Evolutionary conservation across 2,329 filamentous ascomycete genomes (phyloP).

Genomic region (Xylariales sp.): DNA sequence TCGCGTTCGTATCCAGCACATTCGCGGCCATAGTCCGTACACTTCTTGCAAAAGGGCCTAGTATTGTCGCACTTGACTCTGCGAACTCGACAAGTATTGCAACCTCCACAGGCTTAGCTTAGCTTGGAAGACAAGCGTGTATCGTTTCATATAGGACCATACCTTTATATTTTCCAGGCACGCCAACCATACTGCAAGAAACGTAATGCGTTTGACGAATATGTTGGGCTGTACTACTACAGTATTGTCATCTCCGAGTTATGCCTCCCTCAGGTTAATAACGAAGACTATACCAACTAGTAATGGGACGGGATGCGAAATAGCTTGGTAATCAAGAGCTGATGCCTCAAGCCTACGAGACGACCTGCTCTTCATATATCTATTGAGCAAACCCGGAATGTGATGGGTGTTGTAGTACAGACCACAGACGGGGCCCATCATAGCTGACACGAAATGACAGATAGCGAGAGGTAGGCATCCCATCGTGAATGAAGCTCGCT

Average conservation of each 20-base stretch:
- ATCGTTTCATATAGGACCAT: constrained; percentile 16
- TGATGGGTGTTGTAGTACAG: constrained; percentile 23
- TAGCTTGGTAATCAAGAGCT: constrained; percentile 18
- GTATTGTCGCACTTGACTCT: constrained; percentile 66
- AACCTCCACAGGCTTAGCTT: constrained; percentile 51
- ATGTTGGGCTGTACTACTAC: constrained; percentile 14
- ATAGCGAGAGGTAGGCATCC: constrained; percentile 6
- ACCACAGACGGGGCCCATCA: constrained; percentile 16
- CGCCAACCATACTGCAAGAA: constrained; percentile 65
- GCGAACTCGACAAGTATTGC: constrained; percentile 67
- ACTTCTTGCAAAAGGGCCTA: constrained; percentile 70
- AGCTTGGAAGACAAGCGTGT: background rate
- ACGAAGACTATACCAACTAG: background rate
- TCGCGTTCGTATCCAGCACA: constrained; percentile 73
- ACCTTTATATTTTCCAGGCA: constrained; percentile 71
- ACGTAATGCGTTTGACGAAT: constrained; percentile 2
- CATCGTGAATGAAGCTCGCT: constrained; percentile 34
- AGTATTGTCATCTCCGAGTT: constrained; percentile 11
- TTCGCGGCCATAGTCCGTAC: constrained; percentile 64
- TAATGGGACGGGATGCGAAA: constrained; percentile 1
- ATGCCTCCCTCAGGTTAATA: background rate
- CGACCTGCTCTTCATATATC: constrained; percentile 29
- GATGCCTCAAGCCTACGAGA: constrained; percentile 9
- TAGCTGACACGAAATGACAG: constrained; percentile 32
- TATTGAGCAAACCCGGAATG: constrained; percentile 1